Base-by-base conservation (phyloP, 2,329 filamentous ascomycete species). In the Zasmidium cellare region DNA sequence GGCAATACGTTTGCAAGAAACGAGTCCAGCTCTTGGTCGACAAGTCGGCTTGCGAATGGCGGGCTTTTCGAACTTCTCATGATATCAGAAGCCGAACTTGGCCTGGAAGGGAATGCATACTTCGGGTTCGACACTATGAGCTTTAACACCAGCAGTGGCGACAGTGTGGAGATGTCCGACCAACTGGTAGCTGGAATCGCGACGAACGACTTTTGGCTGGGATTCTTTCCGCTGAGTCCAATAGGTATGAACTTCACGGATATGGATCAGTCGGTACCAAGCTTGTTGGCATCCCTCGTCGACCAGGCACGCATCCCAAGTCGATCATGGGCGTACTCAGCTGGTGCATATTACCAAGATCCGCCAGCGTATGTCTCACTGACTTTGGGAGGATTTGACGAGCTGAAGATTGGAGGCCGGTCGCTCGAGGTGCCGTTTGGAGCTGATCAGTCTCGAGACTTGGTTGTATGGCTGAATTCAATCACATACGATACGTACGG, bases 371-470 rank as follows among this genome's bases (percentile, higher is more conserved):
- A 63, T 16, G 69, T 68, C 2, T 65, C 78, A 46, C 49, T 62
- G 19, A 70, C 74, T 1, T 59, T 79, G 3, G 76, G 77, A 14
- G 76, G 77, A 3, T 78, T 75, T 55, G 76, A 79, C 59, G 63
- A 7, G 67, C 18, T 71, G 70, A 1, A 70, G 75, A 16, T 73
- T 75, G 57, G 28, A 67, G 60, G 19, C 53, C 67, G 67, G 69
- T 45, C 56, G 59, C 12, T 60, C 65, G 7, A 31, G 28, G 28
- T 31, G 7, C 28, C 28, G 28, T 31, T 31, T 14, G 28, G 28
- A 31, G 28, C 28, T 7, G 28, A 31, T 31, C 28, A 31, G 28
- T 31, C 28, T 31, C 28, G 28, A 31, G 28, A 31, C 14, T 31
- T 31, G 28, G 28, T 31, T 9, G 58, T 69, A 16, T 50, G 58